Evolutionary conservation across 306 rosid species (phyloP).

Genomic region (Glycine tomentella): DNA sequence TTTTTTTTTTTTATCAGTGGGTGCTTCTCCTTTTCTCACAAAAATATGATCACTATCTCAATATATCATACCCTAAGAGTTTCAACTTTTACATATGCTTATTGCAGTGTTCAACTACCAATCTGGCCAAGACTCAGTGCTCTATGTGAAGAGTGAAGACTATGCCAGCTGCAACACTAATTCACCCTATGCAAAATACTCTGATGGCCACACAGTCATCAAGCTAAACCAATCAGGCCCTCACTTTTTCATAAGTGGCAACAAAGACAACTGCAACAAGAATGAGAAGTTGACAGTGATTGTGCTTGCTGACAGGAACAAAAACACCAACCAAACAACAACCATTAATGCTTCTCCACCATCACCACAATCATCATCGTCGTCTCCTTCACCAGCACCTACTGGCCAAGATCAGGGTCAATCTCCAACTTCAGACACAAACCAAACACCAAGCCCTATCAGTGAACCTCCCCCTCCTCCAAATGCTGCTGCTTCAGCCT

Average conservation of each 20-base stretch:
- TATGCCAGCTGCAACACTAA: constrained; percentile 71
- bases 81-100: no score
- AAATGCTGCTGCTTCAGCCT: constrained; percentile 53
- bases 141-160: constrained; percentile 68
- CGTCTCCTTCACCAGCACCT: constrained; percentile 50
- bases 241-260: constrained; percentile 84
- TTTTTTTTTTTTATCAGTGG: no score
- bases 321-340: constrained; percentile 21
- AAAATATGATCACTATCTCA: no score
- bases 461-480: constrained; percentile 58
- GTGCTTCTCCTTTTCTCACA: background rate
- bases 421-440: constrained; percentile 53
- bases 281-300: constrained; percentile 75
- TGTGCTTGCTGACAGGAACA: constrained; percentile 73
- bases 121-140: constrained; percentile 82
- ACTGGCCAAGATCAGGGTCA: background rate
- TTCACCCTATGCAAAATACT: constrained; percentile 56
- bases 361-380: constrained; percentile 42
- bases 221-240: constrained; percentile 70
- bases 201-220: constrained; percentile 75
- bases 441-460: constrained; percentile 65
- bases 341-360: constrained; percentile 48
- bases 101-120: constrained; percentile 77
- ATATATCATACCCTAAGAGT: no score
- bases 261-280: constrained; percentile 72